Evolutionary conservation across 331 rosid genomes (phyloP).

Genomic region (Erythrophleum ivorense): DNA sequence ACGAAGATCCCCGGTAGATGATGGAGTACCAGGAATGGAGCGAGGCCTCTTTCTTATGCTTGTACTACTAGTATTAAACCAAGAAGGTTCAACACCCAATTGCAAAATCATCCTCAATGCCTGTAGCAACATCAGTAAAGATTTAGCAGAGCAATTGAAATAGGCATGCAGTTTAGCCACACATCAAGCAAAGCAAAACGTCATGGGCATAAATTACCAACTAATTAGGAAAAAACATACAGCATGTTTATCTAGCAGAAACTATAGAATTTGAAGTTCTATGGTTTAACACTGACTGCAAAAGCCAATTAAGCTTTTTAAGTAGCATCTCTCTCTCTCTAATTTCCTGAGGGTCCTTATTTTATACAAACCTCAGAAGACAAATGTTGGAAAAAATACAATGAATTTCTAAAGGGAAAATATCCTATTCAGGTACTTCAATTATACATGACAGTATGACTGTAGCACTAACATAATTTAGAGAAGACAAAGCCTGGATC

Average conservation of each 20-base stretch:
- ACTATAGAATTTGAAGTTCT: background rate
- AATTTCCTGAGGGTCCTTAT: background rate
- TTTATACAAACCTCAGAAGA: background rate
- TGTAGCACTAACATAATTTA: background rate
- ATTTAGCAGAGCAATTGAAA: slow-evolving; percentile 33
- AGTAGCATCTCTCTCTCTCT: background rate
- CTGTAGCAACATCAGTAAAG: slow-evolving; percentile 51
- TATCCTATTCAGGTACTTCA: background rate
- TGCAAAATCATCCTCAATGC: slow-evolving; percentile 95
- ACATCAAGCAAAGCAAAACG: slow-evolving; percentile 15
- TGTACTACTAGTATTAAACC: slow-evolving; percentile 93
- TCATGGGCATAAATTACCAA: background rate
- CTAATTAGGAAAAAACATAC: background rate
- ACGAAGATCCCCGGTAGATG: slow-evolving; percentile 77
- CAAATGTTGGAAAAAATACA: background rate
- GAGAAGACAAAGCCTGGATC: background rate
- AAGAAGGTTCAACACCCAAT: slow-evolving; percentile 89
- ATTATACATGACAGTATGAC: background rate
- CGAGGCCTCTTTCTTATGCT: slow-evolving; percentile 77
- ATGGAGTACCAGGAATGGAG: slow-evolving; percentile 76
- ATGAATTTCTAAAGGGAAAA: background rate
- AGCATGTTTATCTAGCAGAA: background rate
- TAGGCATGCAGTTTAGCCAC: slow-evolving; percentile 4
- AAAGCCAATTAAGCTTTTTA: slow-evolving; percentile 10
- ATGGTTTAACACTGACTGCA: background rate